These are phyloP conservation scores for Pythium chondricola DNA, from an alignment of 352 stramenopile species.

Conservation along the genomic window DNA sequence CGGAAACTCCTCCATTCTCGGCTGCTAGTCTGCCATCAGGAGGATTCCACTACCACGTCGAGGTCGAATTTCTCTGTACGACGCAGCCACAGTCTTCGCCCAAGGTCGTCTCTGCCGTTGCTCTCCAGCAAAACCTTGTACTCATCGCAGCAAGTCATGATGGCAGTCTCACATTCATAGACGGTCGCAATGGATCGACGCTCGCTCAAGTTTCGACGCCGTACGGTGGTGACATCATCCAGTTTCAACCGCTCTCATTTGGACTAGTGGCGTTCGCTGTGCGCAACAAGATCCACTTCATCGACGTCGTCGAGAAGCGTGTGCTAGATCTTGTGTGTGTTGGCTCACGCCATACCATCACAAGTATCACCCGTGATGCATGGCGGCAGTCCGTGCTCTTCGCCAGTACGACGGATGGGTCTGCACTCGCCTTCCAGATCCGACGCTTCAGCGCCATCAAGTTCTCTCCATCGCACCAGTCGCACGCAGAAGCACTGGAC, in stretches of 20 bases:
- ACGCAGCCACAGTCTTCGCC: not conserved
- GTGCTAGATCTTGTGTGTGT: slow-evolving; percentile 21
- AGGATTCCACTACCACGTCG: slow-evolving; percentile 14
- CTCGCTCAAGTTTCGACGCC: not conserved
- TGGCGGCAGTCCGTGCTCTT: slow-evolving; percentile 25
- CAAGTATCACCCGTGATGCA: slow-evolving; percentile 23
- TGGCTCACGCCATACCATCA: slow-evolving; percentile 22
- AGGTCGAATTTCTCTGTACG: slow-evolving; percentile 12
- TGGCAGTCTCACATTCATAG: slow-evolving; percentile 5
- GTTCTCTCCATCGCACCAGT: slow-evolving; percentile 2
- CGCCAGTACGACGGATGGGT: slow-evolving; percentile 22
- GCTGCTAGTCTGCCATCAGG: too few species aligned
- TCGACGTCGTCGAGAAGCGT: slow-evolving; percentile 16
- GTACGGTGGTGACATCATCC: slow-evolving; percentile 5
- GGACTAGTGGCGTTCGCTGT: slow-evolving; percentile 23
- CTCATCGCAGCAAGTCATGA: slow-evolving; percentile 5
- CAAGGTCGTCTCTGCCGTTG: not conserved
- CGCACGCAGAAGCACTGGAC: slow-evolving; percentile 6
- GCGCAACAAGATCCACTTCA: slow-evolving; percentile 23
- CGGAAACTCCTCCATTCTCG: too few species aligned
- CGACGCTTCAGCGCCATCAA: slow-evolving; percentile 17
- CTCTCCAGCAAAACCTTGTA: slow-evolving; percentile 7
- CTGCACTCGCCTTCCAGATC: slow-evolving; percentile 25
- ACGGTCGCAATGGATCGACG: slow-evolving; percentile 13
- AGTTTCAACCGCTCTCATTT: slow-evolving; percentile 17